Evolutionary conservation across 108 stramenopile species (phyloP), one percentile per base, ranked within the genome.

Genomic region (Fistulifera pelliculosa): DNA sequence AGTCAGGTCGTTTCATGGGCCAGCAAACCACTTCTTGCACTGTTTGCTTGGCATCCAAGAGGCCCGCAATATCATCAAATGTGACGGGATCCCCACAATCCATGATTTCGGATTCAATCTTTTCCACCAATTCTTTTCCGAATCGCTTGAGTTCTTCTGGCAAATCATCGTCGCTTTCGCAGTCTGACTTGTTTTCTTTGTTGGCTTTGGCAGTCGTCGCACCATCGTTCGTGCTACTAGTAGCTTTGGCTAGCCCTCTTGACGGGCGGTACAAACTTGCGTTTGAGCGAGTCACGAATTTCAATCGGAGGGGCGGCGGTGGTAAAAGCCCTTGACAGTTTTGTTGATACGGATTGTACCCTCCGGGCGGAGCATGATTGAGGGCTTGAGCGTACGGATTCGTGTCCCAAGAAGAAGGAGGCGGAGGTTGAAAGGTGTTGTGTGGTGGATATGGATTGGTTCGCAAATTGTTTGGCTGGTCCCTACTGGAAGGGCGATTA

Each of bases 61-160:
- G 60, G 0, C 94, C 94, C 12, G 91, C 91, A 71, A 95, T 93
- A 53, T 93, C 91, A 44, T 85, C 81, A 73, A 96, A 96, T n/a
- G 85, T 84, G 10, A 87, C 60, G 16, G 68, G 49, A 22, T 80
- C 77, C 10, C 64, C 74, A 14, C 51, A 38, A 48, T 90, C 79
- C 56, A 93, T 68, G 49, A 95, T 88, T 60, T 95, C 92, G 60
- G 79, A 74, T 41, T 76, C 64, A 47, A 93, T 95, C 64, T 81
- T 83, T 48, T 90, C 72, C 58, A 93, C 72, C 38, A 95, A 70
- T 56, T 88, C 89, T 56, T 90, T 88, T 52, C 90, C 90, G 12
- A 87, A 63, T 19, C 83, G 85, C 25, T 76, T 66, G 13, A 95
- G 68, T 60, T 78, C 77, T 60, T 90, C 90, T 0, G 90, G 94